Base-by-base conservation (phyloP, 805 yeast species). In the Blastobotrys chiropterorum region DNA sequence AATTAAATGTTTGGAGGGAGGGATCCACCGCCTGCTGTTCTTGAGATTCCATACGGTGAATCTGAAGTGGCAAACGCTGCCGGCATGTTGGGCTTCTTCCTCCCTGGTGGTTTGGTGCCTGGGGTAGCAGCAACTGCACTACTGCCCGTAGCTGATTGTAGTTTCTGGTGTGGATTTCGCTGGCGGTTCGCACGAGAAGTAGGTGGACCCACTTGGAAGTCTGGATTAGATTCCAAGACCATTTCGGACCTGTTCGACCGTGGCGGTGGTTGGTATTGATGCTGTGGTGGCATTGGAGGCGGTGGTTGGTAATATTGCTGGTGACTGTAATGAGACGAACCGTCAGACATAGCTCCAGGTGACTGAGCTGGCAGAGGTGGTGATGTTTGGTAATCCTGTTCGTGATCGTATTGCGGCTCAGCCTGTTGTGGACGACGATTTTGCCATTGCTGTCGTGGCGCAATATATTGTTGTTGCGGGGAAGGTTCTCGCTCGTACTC, bases 191-290 rank as follows among this genome's bases (percentile, higher is more conserved):
- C 5, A 30, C 51, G 49, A 30, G 46, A n/a, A 38, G 43, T 43
- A 34, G 54, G 46, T 41, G 52, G 40, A n/a, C 46, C 47, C 22
- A 53, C 15, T 46, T 51, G 53, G 49, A 58, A 56, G 50, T 58
- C 62, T 1, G 62, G 62, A 40, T 59, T 59, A 50, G 46, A 54
- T 20, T 56, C 47, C 6, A 59, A 11, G 53, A 58, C 16, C 53
- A 39, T 38, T 45, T 53, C 39, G 45, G 56, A 44, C 47, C 55
- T 15, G 52, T 31, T 44, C 48, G 41, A 48, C 38, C 22, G 45
- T 3, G 43, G 47, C 49, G 56, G 47, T 53, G 41, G 47, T 42
- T 22, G 53, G 57, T 11, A n/a, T n/a, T n/a, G n/a, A n/a, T n/a
- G n/a, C n/a, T n/a, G n/a, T n/a, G n/a, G n/a, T n/a, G n/a, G n/a